These are phyloP conservation scores for Funneliformis geosporum DNA, from an alignment of 192 early-diverging fungal species.

Conservation along the genomic window DNA sequence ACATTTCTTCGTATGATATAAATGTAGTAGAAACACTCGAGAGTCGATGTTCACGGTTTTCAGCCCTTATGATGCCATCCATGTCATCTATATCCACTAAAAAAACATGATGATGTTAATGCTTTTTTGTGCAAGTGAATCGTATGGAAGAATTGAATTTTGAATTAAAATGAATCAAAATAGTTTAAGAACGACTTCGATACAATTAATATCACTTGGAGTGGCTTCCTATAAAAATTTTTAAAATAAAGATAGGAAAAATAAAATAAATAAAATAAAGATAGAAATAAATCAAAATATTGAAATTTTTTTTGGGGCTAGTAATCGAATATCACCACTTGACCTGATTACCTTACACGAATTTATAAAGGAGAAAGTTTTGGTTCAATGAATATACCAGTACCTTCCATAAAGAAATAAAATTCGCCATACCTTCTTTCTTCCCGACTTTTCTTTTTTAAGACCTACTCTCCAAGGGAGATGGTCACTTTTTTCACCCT, in stretches of 20 bases:
- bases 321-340: neutral
- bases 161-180: neutral
- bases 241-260: neutral
- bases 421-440: slow-evolving; percentile 12
- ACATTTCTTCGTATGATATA: neutral
- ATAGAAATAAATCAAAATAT: neutral
- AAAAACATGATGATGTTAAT: neutral
- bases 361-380: neutral
- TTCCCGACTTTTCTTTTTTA: neutral
- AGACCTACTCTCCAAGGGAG: neutral
- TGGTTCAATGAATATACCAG: neutral
- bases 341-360: neutral
- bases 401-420: neutral
- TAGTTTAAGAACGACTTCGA: neutral
- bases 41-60: slow-evolving; percentile 28
- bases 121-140: neutral
- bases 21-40: neutral
- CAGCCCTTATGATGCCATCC: slow-evolving; percentile 49
- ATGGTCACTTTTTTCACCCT: neutral
- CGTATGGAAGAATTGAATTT: neutral
- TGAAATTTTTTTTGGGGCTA: neutral
- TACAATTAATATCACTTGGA: neutral
- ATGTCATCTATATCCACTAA: slow-evolving; percentile 46
- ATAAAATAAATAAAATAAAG: neutral
- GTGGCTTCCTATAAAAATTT: neutral